phyloP scores from a whole-genome alignment of 371 early-diverging fungal genomes.

The Chytridium lagenaria region DNA sequence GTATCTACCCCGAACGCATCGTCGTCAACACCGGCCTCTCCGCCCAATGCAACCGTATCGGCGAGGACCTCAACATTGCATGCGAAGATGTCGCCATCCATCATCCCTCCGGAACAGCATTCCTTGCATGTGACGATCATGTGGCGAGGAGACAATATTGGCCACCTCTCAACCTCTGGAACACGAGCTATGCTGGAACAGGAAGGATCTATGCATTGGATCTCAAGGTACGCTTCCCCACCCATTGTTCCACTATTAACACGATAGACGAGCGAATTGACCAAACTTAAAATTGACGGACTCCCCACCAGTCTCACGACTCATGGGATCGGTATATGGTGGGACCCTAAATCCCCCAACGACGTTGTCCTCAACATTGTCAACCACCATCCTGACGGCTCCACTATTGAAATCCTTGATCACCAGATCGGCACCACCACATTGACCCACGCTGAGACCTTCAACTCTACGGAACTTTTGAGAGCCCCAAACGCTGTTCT shows the following conservation, averaged over 20 bases:
- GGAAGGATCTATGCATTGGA: constrained; percentile 27
- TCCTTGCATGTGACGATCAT: constrained; percentile 27
- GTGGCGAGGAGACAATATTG: constrained; percentile 7
- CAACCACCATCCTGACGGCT: constrained; percentile 27
- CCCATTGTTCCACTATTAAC: not conserved
- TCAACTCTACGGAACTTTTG: constrained; percentile 2
- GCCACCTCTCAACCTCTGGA: constrained; percentile 8
- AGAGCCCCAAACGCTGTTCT: constrained; percentile 23
- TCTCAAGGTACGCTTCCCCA: constrained; percentile 28
- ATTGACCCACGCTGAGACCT: constrained; percentile 16
- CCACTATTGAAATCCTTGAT: constrained; percentile 27
- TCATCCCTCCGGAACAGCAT: constrained; percentile 20
- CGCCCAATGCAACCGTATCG: not conserved
- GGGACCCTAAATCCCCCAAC: constrained; percentile 13
- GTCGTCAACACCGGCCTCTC: not conserved
- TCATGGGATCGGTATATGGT: constrained; percentile 22
- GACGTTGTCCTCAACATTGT: constrained; percentile 23
- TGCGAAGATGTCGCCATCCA: constrained; percentile 26
- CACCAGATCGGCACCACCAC: constrained; percentile 14
- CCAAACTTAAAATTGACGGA: constrained; percentile 13
- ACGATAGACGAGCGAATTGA: constrained; percentile 15
- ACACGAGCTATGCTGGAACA: constrained; percentile 11
- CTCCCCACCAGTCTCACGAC: constrained; percentile 18
- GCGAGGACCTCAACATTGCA: constrained; percentile 12
- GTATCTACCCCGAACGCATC: constrained; percentile 19